Base-by-base conservation (phyloP, 768 basidiomycete species). In the Piloderma croceum region DNA sequence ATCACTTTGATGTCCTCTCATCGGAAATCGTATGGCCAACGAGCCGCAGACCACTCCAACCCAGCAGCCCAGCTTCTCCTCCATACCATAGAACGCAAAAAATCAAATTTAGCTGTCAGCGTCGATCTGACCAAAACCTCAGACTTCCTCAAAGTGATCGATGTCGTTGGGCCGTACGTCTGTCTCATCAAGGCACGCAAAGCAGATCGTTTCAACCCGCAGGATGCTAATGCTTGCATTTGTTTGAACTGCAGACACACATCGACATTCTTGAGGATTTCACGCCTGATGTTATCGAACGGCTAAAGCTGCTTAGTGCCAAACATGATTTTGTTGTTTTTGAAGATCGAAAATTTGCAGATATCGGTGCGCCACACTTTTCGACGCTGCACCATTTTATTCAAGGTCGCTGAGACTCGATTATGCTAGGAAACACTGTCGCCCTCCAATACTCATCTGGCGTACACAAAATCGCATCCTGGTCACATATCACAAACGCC, bases 311-410 rank as follows among this genome's bases (percentile, higher is more conserved):
- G 24, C 76, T 98, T 6, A 81, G 83, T 54, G 54, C 63, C 34
- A 83, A 86, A 58, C 80, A 96, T 47, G 90, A 96, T 54, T 99
- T 98, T 66, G 61, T 94, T 38, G 92, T 97, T 52, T 99, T 98
- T 52, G 96, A 98, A 67, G 96, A 99, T 68, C 74, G 96, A 49
- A 99, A 99, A 63, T 99, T 99, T 54, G 94, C 96, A 4, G 96
- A 99, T 62, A 98, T 99, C 38, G 94, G 94, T 92, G 47, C 53
- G 75, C 51, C 24, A 11, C 3, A 3, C 18, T 15, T n/a, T 17
- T 24, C 12, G 15, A 31, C 29, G 22, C 3, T 3, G 7, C 7
- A 43, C 24, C 7, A 44, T 24, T 24, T 7, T 7, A 11, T 38
- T 21, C 21, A 29, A 29, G 15, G n/a, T n/a, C 38, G 13, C 6